These are phyloP conservation scores for Aspergillus sp. DNA, from an alignment of 2,329 filamentous ascomycete species.

Conservation along the genomic window DNA sequence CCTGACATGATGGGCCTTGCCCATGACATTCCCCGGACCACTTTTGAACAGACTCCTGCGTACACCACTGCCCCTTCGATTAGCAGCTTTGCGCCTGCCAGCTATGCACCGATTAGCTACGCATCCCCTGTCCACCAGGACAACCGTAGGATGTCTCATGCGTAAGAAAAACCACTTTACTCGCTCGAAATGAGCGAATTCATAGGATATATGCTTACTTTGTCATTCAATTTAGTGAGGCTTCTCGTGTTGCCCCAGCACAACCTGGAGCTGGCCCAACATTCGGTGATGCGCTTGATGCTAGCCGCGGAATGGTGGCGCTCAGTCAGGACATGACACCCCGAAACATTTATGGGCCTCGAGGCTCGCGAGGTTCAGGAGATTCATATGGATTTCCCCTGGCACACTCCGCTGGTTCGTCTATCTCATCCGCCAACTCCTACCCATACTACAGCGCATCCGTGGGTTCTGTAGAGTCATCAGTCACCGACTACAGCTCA, in stretches of 20 bases:
- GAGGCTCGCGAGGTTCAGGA: constrained; percentile 66
- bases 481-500: constrained; percentile 90
- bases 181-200: background rate
- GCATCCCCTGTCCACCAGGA: constrained; percentile 61
- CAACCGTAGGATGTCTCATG: constrained; percentile 73
- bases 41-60: constrained; percentile 70
- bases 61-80: constrained; percentile 68
- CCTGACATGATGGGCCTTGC: constrained; percentile 67
- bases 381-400: constrained; percentile 93
- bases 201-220: constrained; percentile 16
- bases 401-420: constrained; percentile 87
- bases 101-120: constrained; percentile 79
- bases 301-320: constrained; percentile 89
- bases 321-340: constrained; percentile 92
- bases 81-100: constrained; percentile 65
- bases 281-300: constrained; percentile 87
- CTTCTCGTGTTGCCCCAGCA: constrained; percentile 32
- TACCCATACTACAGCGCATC: constrained; percentile 87
- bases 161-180: constrained; percentile 61
- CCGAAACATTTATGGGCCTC: constrained; percentile 79
- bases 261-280: constrained; percentile 61
- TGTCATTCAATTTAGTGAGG: constrained; percentile 27
- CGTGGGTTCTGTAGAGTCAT: constrained; percentile 66
- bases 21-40: constrained; percentile 76
- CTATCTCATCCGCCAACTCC: constrained; percentile 78